Percentiles rank a stretch among this genome's conserved stretches.
These are phyloP conservation scores for Botrytis paeoniae DNA, from an alignment of 2,329 filamentous ascomycete species.

Conservation along the genomic window DNA sequence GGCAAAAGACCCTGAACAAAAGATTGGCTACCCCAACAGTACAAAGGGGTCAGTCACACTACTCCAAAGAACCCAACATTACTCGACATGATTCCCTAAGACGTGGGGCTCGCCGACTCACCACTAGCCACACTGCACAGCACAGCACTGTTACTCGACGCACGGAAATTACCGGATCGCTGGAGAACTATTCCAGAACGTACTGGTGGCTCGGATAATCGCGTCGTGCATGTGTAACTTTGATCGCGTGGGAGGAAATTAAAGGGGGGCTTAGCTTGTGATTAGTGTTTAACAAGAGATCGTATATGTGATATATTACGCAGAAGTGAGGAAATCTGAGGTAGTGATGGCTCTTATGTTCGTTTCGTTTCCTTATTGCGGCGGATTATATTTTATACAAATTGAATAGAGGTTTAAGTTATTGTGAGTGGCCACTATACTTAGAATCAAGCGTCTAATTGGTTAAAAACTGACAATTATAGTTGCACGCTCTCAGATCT, in stretches of 20 bases:
- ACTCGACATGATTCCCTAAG: neutral
- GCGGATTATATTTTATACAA: neutral
- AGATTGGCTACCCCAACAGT: neutral
- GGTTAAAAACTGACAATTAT: too few species aligned
- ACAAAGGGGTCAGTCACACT: neutral
- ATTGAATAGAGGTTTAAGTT: neutral
- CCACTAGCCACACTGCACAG: neutral
- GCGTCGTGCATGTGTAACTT: neutral
- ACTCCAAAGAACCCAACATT: neutral
- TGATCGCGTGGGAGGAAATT: neutral
- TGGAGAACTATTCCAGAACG: neutral
- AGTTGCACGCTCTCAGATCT: neutral
- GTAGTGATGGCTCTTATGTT: neutral
- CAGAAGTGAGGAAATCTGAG: neutral
- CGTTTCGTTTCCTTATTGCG: neutral
- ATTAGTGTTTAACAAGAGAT: neutral
- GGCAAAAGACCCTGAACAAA: too few species aligned
- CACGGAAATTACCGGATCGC: neutral
- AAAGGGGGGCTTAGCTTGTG: slow-evolving; percentile 6
- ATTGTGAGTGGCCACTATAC: neutral
- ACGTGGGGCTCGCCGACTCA: neutral
- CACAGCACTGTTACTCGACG: neutral
- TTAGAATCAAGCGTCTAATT: neutral
- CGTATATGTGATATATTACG: neutral
- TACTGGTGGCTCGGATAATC: neutral